phyloP scores from a whole-genome alignment of 192 early-diverging fungal species.

The Podila horticola region DNA sequence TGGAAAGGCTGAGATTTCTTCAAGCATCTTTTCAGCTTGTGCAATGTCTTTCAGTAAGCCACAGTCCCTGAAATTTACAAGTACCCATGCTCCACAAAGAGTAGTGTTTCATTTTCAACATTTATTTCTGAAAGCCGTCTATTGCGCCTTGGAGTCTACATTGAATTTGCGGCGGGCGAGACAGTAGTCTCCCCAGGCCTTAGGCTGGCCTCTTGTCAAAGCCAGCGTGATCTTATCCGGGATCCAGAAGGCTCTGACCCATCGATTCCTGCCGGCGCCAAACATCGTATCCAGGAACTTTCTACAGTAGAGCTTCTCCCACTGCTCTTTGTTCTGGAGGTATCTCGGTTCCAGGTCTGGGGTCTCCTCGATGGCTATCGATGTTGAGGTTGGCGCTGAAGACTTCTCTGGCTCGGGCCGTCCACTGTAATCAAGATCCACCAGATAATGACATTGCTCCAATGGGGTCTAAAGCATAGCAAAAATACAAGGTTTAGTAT shows the following conservation, averaged over 20 bases:
- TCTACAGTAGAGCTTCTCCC: conserved; percentile 68
- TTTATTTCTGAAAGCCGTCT: too few species aligned
- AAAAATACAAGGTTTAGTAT: too few species aligned
- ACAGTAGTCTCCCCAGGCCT: conserved; percentile 72
- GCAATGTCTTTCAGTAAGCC: too few species aligned
- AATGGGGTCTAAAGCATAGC: conserved; percentile 25
- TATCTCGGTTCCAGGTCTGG: conserved; percentile 58
- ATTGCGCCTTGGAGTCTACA: too few species aligned
- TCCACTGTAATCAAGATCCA: conserved; percentile 45
- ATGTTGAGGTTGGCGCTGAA: not conserved
- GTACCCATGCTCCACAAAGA: too few species aligned
- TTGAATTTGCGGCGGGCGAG: conserved; percentile 37
- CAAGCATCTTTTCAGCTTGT: too few species aligned
- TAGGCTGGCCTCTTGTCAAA: conserved; percentile 49
- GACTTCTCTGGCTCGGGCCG: conserved; percentile 1
- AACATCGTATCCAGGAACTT: conserved; percentile 70
- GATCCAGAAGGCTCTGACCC: conserved; percentile 67
- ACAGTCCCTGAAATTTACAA: too few species aligned
- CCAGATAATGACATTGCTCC: conserved; percentile 45
- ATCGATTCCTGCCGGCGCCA: conserved; percentile 50
- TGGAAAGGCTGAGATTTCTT: too few species aligned
- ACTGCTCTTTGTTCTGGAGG: conserved; percentile 60
- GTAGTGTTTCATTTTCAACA: too few species aligned
- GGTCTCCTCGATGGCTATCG: not conserved
- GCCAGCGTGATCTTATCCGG: conserved; percentile 50